Evolutionary conservation across 306 rosid genomes (phyloP), one percentile per base, ranked within the genome.

Genomic region (Purshia tridentata): DNA sequence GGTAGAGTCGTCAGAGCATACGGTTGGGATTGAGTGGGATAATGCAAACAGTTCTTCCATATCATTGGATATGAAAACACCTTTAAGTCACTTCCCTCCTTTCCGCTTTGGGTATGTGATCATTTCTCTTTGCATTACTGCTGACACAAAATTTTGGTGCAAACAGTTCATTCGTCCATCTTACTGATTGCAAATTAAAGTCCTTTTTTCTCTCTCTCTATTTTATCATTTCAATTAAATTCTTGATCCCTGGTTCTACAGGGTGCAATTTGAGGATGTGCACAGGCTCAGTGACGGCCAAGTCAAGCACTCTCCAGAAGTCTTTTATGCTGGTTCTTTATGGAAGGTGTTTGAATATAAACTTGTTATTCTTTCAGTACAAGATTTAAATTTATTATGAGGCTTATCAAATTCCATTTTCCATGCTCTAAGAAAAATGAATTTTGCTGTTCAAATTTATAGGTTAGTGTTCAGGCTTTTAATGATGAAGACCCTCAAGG

Each of bases 391-490:
- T 45, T 9, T 64, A 13, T 41, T 11, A 39, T n/a, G 74, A 66
- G 16, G 59, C 35, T 59, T 41, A 54, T 15, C 4, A 6, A 41
- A 6, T 69, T 49, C 68, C 19, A 35, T 64, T 76, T 55, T 52
- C 46, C n/a, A 49, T 79, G 61, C 70, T n/a, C 72, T 73, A 40
- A 72, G 76, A 74, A 72, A 69, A 50, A 73, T 71, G 10, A 66
- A 47, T 76, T 71, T 75, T 59, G 73, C 56, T 84, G 64, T 74
- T 79, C 80, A 19, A 60, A 76, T 84, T 75, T 63, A 49, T 82
- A 94, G 99, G 95, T 94, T 79, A 94, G 96, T 60, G 96, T 88
- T 73, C 99, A 94, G 86, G 97, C 99, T 77, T 94, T 88, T 79
- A 88, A 91, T 72, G 97, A 94, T 75, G 99, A 94, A 81, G 99